Conservation (phyloP, 805 yeast genomes). For the Vanderwaltozyma tropicalis region DNA sequence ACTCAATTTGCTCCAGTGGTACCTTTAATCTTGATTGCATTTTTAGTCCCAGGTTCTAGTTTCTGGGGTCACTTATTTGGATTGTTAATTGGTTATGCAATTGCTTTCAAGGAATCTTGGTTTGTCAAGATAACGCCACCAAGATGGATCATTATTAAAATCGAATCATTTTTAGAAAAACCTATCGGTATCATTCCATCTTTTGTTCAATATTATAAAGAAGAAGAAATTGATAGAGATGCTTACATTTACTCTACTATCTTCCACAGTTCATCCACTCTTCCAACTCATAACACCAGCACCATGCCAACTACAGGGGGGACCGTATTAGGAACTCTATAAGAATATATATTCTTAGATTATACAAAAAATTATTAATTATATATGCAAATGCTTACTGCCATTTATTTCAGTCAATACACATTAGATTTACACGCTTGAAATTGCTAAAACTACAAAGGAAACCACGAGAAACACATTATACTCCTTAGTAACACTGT, state of each 20-base stretch:
- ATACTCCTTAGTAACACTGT: no score
- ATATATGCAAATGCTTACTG: no score
- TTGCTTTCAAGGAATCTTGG: conserved; percentile 41
- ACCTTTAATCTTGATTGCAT: conserved; percentile 37
- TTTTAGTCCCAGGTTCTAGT: conserved; percentile 56
- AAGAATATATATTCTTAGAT: neutral
- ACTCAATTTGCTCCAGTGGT: conserved; percentile 50
- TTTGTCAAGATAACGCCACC: conserved; percentile 56
- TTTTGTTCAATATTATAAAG: conserved; percentile 44
- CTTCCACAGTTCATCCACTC: neutral
- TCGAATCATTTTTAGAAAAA: conserved; percentile 45
- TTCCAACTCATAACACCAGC: neutral
- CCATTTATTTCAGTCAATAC: neutral
- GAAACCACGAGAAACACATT: no score
- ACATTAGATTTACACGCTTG: no score
- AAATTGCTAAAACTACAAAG: no score
- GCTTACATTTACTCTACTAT: conserved; percentile 21
- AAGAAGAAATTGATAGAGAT: conserved; percentile 36
- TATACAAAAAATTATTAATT: neutral
- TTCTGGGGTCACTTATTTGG: conserved; percentile 69
- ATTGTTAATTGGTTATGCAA: conserved; percentile 50
- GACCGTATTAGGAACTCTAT: neutral
- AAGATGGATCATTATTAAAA: conserved; percentile 47
- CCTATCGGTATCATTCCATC: conserved; percentile 46
- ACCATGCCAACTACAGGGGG: neutral